Percentiles rank a stretch among this genome's conserved stretches.
Conservation (phyloP, 345 rosid genomes). For the Reutealis trisperma region DNA sequence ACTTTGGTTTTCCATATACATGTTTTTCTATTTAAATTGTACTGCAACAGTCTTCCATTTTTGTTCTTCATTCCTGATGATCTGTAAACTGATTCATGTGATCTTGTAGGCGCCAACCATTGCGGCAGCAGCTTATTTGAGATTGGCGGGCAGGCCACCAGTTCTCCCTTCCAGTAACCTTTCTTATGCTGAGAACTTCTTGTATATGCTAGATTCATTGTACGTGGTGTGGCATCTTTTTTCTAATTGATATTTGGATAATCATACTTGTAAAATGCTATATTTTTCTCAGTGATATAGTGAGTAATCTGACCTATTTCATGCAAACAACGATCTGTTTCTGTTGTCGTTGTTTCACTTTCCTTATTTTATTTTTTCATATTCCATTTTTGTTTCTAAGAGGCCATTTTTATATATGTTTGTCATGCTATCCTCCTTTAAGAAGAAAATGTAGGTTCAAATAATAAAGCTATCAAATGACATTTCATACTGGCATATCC, state of each 20-base stretch:
- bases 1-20: neutral
- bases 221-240: conserved; percentile 33
- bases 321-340: neutral
- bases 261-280: neutral
- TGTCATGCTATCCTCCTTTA: neutral
- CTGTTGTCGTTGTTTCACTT: neutral
- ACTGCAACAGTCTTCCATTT: neutral
- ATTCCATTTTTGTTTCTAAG: neutral
- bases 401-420: conserved; percentile 4
- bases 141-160: conserved; percentile 96
- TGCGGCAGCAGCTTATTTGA: conserved; percentile 95
- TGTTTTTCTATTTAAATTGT: neutral
- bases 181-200: conserved; percentile 91
- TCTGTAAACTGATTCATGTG: neutral
- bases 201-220: conserved; percentile 95
- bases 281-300: neutral
- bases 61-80: neutral
- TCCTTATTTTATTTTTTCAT: neutral
- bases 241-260: conserved; percentile 3
- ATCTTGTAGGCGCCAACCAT: conserved; percentile 56
- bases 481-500: neutral
- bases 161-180: conserved; percentile 89
- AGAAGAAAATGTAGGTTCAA: neutral
- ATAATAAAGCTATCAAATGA: neutral
- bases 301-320: neutral